Evolutionary conservation across 2,329 filamentous ascomycete genomes (phyloP).

Genomic region (Colletotrichum sp.): DNA sequence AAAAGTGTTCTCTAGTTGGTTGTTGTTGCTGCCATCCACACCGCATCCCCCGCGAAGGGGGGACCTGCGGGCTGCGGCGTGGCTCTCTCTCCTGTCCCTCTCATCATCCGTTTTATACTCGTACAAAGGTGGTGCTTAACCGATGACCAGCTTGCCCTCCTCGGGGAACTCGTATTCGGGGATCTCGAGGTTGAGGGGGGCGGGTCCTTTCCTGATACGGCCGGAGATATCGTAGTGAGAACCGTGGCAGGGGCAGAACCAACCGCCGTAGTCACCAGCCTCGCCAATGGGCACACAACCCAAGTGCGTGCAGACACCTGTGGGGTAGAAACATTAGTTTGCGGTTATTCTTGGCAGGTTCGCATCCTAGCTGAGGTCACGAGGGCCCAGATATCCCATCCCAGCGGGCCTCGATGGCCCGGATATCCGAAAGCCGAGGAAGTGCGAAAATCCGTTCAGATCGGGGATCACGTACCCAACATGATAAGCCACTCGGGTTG

Average conservation of each 20-base stretch:
- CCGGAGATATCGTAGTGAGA: constrained; percentile 99
- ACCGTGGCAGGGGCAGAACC: constrained; percentile 99
- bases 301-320: constrained; percentile 97
- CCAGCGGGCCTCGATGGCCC: background rate
- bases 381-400: background rate
- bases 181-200: constrained; percentile 96
- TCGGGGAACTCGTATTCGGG: constrained; percentile 92
- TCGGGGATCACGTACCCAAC: constrained; percentile 71
- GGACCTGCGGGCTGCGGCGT: background rate
- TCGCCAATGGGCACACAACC: constrained; percentile 99
- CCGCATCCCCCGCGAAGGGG: background rate
- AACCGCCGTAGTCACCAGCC: constrained; percentile 96
- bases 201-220: constrained; percentile 96
- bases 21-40: constrained; percentile 8
- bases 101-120: constrained; percentile 15
- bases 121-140: constrained; percentile 63
- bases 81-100: background rate
- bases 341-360: background rate
- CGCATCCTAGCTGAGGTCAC: background rate
- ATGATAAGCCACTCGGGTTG: constrained; percentile 99
- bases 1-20: constrained; percentile 17
- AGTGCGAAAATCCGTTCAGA: background rate
- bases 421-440: background rate
- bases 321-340: constrained; percentile 25
- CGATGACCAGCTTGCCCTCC: constrained; percentile 88